Percentiles rank a stretch among this genome's conserved stretches.
These are phyloP conservation scores for Neopestalotiopsis clavispora DNA, from an alignment of 2,329 filamentous ascomycete genomes.

Conservation along the genomic window DNA sequence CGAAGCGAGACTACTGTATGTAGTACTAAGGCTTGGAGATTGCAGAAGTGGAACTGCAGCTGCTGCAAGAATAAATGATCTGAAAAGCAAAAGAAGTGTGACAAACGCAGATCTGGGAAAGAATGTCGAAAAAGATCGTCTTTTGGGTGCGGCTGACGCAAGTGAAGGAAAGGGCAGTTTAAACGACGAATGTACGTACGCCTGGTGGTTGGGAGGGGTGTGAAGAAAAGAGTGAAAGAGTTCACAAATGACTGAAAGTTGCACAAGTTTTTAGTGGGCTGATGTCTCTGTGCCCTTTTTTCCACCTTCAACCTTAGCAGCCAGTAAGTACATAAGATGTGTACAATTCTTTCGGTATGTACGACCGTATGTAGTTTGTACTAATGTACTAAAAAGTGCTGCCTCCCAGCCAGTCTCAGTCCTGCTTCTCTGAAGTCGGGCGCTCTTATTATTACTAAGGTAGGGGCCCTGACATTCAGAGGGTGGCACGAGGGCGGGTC, in stretches of 20 bases:
- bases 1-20: background rate
- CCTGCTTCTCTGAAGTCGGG: background rate
- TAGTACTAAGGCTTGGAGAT: background rate
- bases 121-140: background rate
- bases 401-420: background rate
- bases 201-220: background rate
- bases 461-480: background rate
- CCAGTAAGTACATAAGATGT: background rate
- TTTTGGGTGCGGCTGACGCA: background rate
- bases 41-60: background rate
- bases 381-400: background rate
- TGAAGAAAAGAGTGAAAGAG: background rate
- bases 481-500: background rate
- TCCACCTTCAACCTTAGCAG: background rate
- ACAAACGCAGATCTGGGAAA: background rate
- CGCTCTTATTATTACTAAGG: background rate
- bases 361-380: too few species aligned
- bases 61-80: background rate
- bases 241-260: background rate
- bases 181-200: too few species aligned
- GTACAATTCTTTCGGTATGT: too few species aligned
- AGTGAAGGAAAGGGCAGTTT: too few species aligned
- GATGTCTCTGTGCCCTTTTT: background rate
- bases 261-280: background rate
- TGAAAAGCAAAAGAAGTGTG: background rate